Evolutionary conservation across 208 protist genomes (phyloP).

Genomic region (Wallacemonas collosoma): DNA sequence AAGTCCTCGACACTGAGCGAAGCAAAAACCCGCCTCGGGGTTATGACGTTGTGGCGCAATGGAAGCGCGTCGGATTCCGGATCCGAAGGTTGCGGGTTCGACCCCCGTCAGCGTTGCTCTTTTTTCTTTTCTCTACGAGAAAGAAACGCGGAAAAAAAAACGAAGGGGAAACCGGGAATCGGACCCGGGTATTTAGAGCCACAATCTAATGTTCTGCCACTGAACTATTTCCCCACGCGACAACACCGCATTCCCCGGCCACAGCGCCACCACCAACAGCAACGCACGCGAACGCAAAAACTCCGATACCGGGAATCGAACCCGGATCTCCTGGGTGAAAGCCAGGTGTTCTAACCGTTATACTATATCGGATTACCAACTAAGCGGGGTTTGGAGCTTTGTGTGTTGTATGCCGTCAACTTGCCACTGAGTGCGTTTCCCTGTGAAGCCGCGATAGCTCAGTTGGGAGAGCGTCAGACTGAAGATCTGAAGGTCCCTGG

Average conservation of each 20-base stretch:
- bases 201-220: slow-evolving; percentile 89
- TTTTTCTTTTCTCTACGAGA: slow-evolving; percentile 2
- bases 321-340: slow-evolving; percentile 79
- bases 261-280: too few relatives aligned
- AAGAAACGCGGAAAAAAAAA: slow-evolving; percentile 50
- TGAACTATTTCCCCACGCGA: slow-evolving; percentile 70
- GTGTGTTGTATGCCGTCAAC: too few relatives aligned
- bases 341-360: slow-evolving; percentile 80
- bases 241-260: background rate
- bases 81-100: slow-evolving; percentile 30
- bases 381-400: background rate
- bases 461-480: slow-evolving; percentile 92
- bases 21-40: background rate
- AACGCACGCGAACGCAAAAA: slow-evolving; percentile 20
- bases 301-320: slow-evolving; percentile 81
- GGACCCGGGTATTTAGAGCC: slow-evolving; percentile 84
- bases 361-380: slow-evolving; percentile 50
- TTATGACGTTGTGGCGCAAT: slow-evolving; percentile 18
- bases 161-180: slow-evolving; percentile 80
- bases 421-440: background rate
- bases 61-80: slow-evolving; percentile 24
- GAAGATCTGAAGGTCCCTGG: slow-evolving; percentile 91
- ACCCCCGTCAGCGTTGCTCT: slow-evolving; percentile 22
- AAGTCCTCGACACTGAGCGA: too few relatives aligned
- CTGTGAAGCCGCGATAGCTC: slow-evolving; percentile 71